Evolutionary conservation across 352 stramenopile genomes (phyloP).

Genomic region (Phytopythium delawarense): DNA sequence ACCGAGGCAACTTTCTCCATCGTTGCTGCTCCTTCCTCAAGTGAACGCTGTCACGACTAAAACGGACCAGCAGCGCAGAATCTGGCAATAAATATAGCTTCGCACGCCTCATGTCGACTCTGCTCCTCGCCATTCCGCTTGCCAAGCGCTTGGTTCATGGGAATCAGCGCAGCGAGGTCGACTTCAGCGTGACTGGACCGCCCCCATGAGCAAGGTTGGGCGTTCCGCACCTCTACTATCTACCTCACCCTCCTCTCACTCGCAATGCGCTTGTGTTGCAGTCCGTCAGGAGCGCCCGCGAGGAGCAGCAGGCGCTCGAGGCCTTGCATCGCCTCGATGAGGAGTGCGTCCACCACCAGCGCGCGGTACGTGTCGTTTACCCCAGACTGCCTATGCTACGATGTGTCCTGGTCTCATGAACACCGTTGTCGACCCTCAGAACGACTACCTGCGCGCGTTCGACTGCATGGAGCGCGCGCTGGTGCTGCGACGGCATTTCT

Average conservation of each 20-base stretch:
- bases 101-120: background rate
- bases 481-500: conserved; percentile 90
- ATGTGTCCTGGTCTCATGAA: background rate
- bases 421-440: conserved; percentile 24
- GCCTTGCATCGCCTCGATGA: conserved; percentile 89
- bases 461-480: conserved; percentile 92
- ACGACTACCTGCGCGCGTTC: conserved; percentile 90
- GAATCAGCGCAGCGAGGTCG: background rate
- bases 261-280: conserved; percentile 5
- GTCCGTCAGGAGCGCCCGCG: conserved; percentile 29
- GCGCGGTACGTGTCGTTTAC: conserved; percentile 31
- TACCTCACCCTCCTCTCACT: background rate
- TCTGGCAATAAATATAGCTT: background rate
- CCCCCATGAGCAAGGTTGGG: background rate
- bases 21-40: background rate
- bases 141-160: background rate
- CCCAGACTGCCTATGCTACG: too few species aligned
- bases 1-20: background rate
- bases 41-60: background rate
- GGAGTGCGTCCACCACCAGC: conserved; percentile 85
- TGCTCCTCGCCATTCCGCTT: background rate
- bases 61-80: background rate
- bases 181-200: background rate
- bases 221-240: background rate
- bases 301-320: conserved; percentile 80